A percentile compares a stretch with the other conserved stretches of the same genome.
Evolutionary conservation across 2,329 filamentous ascomycete species (phyloP).

Genomic region (Fusarium kyushuense): DNA sequence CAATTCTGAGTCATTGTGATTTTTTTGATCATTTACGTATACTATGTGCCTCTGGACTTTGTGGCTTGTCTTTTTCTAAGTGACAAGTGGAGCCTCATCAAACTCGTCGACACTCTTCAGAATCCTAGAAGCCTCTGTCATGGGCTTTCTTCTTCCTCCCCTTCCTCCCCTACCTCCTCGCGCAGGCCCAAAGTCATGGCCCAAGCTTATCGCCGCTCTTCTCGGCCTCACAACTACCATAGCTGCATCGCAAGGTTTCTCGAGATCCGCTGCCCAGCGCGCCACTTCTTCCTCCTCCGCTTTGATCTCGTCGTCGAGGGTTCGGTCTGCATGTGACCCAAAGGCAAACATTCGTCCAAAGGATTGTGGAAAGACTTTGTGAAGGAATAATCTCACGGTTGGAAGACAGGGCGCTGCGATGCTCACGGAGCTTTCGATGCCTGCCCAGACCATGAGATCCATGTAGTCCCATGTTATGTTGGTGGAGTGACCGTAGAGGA

Average conservation of each 20-base stretch:
- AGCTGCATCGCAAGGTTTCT: background rate
- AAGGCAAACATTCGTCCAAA: slow-evolving; percentile 23
- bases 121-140: slow-evolving; percentile 21
- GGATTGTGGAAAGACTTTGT: slow-evolving; percentile 10
- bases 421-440: slow-evolving; percentile 21
- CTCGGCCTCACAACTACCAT: background rate
- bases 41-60: background rate
- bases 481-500: slow-evolving; percentile 14
- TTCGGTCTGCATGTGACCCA: background rate
- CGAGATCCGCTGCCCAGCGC: slow-evolving; percentile 11
- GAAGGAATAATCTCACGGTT: slow-evolving; percentile 7
- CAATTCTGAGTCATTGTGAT: background rate
- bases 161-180: background rate
- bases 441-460: slow-evolving; percentile 21
- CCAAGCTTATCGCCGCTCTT: background rate
- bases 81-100: slow-evolving; percentile 1
- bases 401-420: slow-evolving; percentile 15
- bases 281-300: slow-evolving; percentile 17
- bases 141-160: background rate
- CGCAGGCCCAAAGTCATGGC: background rate
- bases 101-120: slow-evolving; percentile 24
- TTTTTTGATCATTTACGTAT: background rate
- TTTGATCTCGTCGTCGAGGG: slow-evolving; percentile 17
- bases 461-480: slow-evolving; percentile 28
- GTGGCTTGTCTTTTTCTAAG: background rate